Conservation (phyloP, 1,284 basidiomycete species). For the Apiotrichum mycotoxinovorans region DNA sequence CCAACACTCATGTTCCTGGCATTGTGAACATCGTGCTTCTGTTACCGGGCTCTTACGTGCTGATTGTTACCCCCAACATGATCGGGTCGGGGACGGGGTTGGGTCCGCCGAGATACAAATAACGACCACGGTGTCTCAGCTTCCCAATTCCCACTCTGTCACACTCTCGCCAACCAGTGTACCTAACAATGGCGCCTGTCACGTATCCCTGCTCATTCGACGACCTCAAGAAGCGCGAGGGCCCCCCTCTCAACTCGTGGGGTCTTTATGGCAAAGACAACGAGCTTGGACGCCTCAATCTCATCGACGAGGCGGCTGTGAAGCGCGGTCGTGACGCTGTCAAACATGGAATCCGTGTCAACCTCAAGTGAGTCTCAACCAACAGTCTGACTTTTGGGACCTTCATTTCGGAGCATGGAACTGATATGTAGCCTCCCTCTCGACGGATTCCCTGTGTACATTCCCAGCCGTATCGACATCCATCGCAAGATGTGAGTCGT, state of each 20-base stretch:
- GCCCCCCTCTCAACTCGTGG: slow-evolving; percentile 39
- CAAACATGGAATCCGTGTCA: slow-evolving; percentile 29
- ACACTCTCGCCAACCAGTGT: slow-evolving; percentile 48
- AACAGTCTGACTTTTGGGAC: too few species aligned
- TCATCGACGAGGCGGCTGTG: slow-evolving; percentile 31
- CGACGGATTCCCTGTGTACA: not conserved
- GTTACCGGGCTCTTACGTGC: too few species aligned
- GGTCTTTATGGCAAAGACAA: slow-evolving; percentile 30
- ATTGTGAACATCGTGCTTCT: too few species aligned
- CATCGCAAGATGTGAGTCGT: slow-evolving; percentile 9
- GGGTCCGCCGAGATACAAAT: too few species aligned
- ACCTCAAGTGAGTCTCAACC: slow-evolving; percentile 34
- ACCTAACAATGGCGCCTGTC: slow-evolving; percentile 47
- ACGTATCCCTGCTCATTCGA: slow-evolving; percentile 13
- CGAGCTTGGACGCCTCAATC: slow-evolving; percentile 35
- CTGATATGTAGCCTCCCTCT: slow-evolving; percentile 10
- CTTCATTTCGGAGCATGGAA: not conserved
- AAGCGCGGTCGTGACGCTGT: slow-evolving; percentile 29
- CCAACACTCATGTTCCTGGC: too few species aligned
- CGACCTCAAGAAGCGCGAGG: slow-evolving; percentile 22
- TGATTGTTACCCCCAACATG: too few species aligned
- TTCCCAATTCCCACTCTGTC: too few species aligned
- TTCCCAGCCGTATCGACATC: not conserved
- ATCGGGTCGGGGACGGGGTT: too few species aligned
- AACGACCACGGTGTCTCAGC: too few species aligned